Conservation (phyloP, 1,284 basidiomycete species). For the Pseudozyma pruni region DNA sequence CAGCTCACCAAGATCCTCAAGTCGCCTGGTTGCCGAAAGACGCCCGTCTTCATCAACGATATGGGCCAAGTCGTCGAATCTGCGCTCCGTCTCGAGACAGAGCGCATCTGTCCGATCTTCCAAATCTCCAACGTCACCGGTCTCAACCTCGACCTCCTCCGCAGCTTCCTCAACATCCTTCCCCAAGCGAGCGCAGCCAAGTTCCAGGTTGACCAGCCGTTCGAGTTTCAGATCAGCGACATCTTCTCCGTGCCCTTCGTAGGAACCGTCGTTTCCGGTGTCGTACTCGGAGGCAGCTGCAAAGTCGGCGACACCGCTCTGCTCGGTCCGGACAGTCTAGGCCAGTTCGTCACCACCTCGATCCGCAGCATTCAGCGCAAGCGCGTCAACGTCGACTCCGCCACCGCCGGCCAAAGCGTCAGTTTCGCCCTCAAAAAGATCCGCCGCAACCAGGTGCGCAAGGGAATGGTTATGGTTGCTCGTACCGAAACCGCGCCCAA, state of each 20-base stretch:
- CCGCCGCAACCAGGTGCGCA: slow-evolving; percentile 82
- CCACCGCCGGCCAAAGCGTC: slow-evolving; percentile 91
- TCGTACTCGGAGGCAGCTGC: slow-evolving; percentile 72
- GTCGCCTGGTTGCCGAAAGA: slow-evolving; percentile 82
- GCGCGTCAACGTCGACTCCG: slow-evolving; percentile 81
- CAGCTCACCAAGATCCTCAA: slow-evolving; percentile 92
- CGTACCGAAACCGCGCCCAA: slow-evolving; percentile 47
- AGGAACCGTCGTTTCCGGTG: slow-evolving; percentile 93
- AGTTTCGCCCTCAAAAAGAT: slow-evolving; percentile 92
- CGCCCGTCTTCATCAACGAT: slow-evolving; percentile 58
- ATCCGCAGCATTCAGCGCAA: slow-evolving; percentile 96
- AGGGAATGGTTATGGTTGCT: slow-evolving; percentile 77
- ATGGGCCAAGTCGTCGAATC: slow-evolving; percentile 54
- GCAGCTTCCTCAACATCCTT: slow-evolving; percentile 68
- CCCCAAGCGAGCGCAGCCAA: slow-evolving; percentile 60
- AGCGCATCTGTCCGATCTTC: slow-evolving; percentile 87
- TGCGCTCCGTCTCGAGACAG: slow-evolving; percentile 56
- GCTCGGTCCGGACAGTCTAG: slow-evolving; percentile 91
- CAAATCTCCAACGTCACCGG: slow-evolving; percentile 95
- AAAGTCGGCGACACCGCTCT: slow-evolving; percentile 76
- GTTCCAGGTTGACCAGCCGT: slow-evolving; percentile 74
- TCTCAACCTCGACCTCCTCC: slow-evolving; percentile 78
- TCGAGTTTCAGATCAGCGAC: slow-evolving; percentile 76
- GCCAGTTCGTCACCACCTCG: slow-evolving; percentile 82
- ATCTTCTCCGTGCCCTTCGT: slow-evolving; percentile 82